These are phyloP conservation scores for Cystofilobasidium macerans DNA, from an alignment of 768 basidiomycete genomes.

Conservation along the genomic window DNA sequence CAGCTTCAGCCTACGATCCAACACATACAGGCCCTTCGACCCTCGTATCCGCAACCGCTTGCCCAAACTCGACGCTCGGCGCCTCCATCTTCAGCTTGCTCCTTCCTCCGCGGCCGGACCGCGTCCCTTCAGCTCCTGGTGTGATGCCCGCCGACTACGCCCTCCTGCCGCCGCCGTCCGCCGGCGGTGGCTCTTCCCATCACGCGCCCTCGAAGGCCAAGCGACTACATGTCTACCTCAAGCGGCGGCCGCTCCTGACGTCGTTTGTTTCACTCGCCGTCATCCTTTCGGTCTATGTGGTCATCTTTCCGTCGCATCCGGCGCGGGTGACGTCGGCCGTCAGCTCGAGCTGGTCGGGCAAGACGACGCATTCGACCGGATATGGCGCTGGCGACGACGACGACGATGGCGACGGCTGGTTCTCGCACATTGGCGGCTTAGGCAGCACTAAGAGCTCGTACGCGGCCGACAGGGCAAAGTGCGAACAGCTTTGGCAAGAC, in stretches of 20 bases:
- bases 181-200: not conserved
- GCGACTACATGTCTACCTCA: not conserved
- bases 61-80: not conserved
- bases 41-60: no score
- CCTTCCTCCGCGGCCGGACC: not conserved
- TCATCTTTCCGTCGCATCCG: conserved; percentile 15
- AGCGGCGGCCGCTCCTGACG: conserved; percentile 10
- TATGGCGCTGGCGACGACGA: not conserved
- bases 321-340: not conserved
- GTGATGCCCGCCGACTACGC: conserved; percentile 10
- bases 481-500: conserved; percentile 20
- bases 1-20: no score
- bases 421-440: not conserved
- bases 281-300: not conserved
- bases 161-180: not conserved
- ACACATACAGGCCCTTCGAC: no score
- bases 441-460: not conserved
- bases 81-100: not conserved
- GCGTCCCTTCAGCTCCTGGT: not conserved
- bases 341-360: conserved; percentile 2
- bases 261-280: conserved; percentile 1
- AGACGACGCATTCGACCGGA: not conserved
- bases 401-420: conserved; percentile 5
- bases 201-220: not conserved
- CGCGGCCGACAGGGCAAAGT: conserved; percentile 14